Conservation (phyloP, 2,329 filamentous ascomycete species). For the Sporothrix inflata region DNA sequence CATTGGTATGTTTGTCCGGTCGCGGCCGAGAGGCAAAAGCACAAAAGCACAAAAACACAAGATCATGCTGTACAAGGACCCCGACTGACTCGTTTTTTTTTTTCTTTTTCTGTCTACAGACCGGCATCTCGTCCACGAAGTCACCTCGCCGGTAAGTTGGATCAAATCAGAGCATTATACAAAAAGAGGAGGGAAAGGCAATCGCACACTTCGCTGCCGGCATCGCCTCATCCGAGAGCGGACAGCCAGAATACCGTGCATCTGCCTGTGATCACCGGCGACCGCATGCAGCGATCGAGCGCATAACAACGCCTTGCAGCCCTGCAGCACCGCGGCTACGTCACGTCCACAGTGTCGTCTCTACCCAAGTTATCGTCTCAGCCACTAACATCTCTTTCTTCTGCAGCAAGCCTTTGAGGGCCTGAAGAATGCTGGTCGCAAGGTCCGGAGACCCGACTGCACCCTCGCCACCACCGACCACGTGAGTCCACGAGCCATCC, state of each 20-base stretch:
- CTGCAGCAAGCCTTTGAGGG: conserved; percentile 97
- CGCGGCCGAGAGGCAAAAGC: background rate
- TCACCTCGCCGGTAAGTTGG: conserved; percentile 84
- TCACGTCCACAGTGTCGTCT: too few species aligned
- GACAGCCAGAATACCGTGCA: too few species aligned
- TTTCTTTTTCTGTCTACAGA: conserved; percentile 59
- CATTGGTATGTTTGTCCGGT: conserved; percentile 70
- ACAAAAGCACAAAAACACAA: too few species aligned
- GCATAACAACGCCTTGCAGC: background rate
- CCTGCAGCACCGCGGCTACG: too few species aligned
- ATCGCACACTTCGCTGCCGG: too few species aligned
- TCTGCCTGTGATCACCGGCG: conserved; percentile 2
- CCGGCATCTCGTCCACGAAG: conserved; percentile 95
- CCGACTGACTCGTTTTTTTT: background rate
- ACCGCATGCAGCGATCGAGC: background rate
- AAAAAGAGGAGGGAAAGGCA: background rate
- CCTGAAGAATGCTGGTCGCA: conserved; percentile 82
- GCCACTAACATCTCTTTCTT: conserved; percentile 8
- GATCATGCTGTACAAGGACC: conserved; percentile 16
- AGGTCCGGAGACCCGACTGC: conserved; percentile 92
- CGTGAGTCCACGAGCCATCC: conserved; percentile 57
- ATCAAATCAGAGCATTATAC: background rate
- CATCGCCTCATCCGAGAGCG: too few species aligned
- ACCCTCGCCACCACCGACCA: conserved; percentile 96
- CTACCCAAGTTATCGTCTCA: too few species aligned